Evolutionary conservation across 1,284 basidiomycete genomes (phyloP).

Genomic region (Sphaerobolus stellatus): DNA sequence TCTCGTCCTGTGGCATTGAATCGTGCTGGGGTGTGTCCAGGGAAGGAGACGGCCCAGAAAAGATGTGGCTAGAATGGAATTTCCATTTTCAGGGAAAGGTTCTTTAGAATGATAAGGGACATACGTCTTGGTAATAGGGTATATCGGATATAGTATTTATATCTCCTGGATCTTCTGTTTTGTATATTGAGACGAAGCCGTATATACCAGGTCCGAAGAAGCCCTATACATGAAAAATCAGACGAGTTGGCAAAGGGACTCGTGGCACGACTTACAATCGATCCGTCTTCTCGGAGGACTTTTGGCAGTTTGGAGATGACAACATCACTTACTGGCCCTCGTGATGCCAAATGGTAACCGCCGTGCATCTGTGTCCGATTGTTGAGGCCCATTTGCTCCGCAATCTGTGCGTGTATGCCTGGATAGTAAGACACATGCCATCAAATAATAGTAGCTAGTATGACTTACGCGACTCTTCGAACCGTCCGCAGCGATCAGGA

Average conservation of each 20-base stretch:
- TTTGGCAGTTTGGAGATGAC: constrained; percentile 9
- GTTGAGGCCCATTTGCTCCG: constrained; percentile 10
- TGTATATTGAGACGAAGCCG: constrained; percentile 12
- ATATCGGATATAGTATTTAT: constrained; percentile 5
- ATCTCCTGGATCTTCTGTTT: constrained; percentile 10
- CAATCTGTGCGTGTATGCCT: not conserved
- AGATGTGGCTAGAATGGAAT: constrained; percentile 7
- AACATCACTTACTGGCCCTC: constrained; percentile 7
- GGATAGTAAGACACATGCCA: not conserved
- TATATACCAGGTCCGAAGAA: constrained; percentile 11
- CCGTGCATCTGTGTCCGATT: constrained; percentile 12
- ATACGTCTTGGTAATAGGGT: constrained; percentile 11
- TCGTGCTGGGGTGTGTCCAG: constrained; percentile 8
- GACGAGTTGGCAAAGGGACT: not conserved
- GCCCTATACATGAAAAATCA: not conserved
- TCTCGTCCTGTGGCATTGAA: constrained; percentile 3
- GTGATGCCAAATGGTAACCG: constrained; percentile 12
- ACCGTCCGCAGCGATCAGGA: constrained; percentile 12
- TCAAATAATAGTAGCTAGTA: not conserved
- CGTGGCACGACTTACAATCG: not conserved
- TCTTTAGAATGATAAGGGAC: not conserved
- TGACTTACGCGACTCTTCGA: constrained; percentile 10
- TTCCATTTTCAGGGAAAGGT: not conserved
- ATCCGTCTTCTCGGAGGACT: constrained; percentile 10
- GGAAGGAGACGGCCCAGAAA: constrained; percentile 13